These are phyloP conservation scores for Prototheca wickerhamii DNA, from an alignment of 163 green algal species.

Conservation along the genomic window DNA sequence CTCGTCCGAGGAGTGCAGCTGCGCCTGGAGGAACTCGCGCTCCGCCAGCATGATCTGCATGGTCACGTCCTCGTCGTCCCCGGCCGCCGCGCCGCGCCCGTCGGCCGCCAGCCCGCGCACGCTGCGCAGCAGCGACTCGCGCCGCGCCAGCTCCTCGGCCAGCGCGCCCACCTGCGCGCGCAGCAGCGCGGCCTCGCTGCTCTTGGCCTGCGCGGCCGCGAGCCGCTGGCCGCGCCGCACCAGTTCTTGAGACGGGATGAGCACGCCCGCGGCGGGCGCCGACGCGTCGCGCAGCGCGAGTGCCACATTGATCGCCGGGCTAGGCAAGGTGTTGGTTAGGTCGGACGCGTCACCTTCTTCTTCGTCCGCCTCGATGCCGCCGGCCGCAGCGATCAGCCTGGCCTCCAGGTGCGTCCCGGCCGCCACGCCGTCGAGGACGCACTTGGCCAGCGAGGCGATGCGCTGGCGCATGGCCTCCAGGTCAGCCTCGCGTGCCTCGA, in stretches of 20 bases:
- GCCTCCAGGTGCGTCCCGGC: conserved; percentile 16
- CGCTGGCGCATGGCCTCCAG: conserved; percentile 30
- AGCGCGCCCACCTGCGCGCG: conserved; percentile 22
- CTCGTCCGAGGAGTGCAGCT: conserved; percentile 30
- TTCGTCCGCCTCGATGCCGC: background rate
- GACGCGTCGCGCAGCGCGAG: no score
- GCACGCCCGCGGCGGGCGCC: conserved; percentile 16
- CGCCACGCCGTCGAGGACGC: conserved; percentile 44
- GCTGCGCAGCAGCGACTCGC: conserved; percentile 16
- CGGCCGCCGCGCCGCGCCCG: conserved; percentile 2
- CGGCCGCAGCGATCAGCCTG: conserved; percentile 1
- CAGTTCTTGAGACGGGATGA: conserved; percentile 21
- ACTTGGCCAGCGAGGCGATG: conserved; percentile 50
- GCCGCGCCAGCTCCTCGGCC: conserved; percentile 27
- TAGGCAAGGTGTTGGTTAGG: no score
- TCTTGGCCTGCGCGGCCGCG: background rate
- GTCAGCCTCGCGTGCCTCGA: conserved; percentile 43
- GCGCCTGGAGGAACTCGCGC: conserved; percentile 43
- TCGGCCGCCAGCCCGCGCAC: background rate
- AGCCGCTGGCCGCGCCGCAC: background rate
- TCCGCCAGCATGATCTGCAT: conserved; percentile 60
- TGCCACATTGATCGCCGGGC: no score
- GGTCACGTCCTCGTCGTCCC: conserved; percentile 37
- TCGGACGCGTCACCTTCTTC: background rate
- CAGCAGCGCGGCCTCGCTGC: conserved; percentile 25